Base-by-base conservation (phyloP, 2,329 filamentous ascomycete species). In the Epichloe aotearoae region DNA sequence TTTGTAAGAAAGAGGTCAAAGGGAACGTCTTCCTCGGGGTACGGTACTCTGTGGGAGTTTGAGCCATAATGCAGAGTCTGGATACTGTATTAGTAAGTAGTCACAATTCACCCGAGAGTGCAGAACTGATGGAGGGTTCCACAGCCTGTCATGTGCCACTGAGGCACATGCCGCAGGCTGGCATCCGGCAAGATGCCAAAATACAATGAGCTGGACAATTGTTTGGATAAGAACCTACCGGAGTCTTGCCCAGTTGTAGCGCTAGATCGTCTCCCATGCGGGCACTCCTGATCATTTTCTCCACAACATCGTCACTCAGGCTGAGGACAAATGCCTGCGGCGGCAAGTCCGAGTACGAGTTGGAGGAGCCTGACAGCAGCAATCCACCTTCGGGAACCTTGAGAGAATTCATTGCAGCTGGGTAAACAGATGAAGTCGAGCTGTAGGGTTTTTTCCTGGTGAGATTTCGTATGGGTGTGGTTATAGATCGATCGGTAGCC, bases 231-330 rank as follows among this genome's bases (percentile, higher is more conserved):
- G 19, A 12, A 73, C 80, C 73, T 77, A 84, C 80, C 38, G 80
- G 80, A 58, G 66, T 71, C 59, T 68, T 70, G 40, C 80, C 80
- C 54, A 84, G 64, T 5, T 75, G 73, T 58, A 84, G 67, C 58
- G 78, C 70, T 49, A 83, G 71, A 44, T 73, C 68, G 50, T 77
- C 71, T 47, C 77, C 78, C 67, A 73, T 71, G 58, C 75, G 74
- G 39, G 77, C 72, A 59, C 75, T 78, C 62, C 71, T 72, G 57
- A 84, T 81, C 74, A 84, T 77, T 54, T 78, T 72, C 61, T 81
- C 76, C 58, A 84, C 75, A 48, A 80, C 69, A 61, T 69, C 69
- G 61, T 81, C 74, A 57, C 69, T 73, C 54, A 84, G 65, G n/a
- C 69, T 73, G 51, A 84, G 66, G 55, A 76, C 73, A 60, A 83